These are phyloP conservation scores for Syncephalastrum monosporum DNA, from an alignment of 371 early-diverging fungal genomes.

Conservation along the genomic window DNA sequence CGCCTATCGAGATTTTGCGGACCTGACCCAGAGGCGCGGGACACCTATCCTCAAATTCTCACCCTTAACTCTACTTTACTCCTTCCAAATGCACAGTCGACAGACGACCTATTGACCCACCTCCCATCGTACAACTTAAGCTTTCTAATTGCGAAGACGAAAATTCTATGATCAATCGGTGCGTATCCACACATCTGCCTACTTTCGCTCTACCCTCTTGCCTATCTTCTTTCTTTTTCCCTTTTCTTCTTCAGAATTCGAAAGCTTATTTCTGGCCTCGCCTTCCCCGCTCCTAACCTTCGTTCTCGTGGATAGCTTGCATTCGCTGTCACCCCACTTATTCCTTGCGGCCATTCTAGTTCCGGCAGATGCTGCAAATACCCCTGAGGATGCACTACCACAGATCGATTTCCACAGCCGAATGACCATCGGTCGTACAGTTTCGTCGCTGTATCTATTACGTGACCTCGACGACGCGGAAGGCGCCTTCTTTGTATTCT, in stretches of 20 bases:
- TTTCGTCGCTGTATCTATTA: slow-evolving; percentile 60
- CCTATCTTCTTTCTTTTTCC: no score
- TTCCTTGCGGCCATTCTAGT: slow-evolving; percentile 37
- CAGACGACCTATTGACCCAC: slow-evolving; percentile 49
- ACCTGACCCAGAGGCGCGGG: slow-evolving; percentile 1
- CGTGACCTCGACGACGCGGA: slow-evolving; percentile 61
- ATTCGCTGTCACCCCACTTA: slow-evolving; percentile 21
- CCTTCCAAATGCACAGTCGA: slow-evolving; percentile 26
- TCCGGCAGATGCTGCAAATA: slow-evolving; percentile 16
- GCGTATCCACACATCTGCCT: slow-evolving; percentile 1
- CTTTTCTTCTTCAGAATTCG: neutral
- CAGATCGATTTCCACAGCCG: slow-evolving; percentile 22
- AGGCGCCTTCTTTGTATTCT: slow-evolving; percentile 95
- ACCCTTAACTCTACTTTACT: slow-evolving; percentile 4
- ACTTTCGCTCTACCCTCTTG: neutral
- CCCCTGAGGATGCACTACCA: slow-evolving; percentile 8
- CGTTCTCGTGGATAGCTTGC: slow-evolving; percentile 5
- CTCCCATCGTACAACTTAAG: slow-evolving; percentile 40
- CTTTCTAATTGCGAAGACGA: slow-evolving; percentile 11
- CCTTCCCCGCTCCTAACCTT: neutral
- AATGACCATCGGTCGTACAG: slow-evolving; percentile 55
- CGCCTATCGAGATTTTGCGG: neutral
- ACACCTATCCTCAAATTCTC: slow-evolving; percentile 1
- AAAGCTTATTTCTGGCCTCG: neutral
- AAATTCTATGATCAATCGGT: slow-evolving; percentile 9